Evolutionary conservation across 2,329 filamentous ascomycete species (phyloP).

Genomic region (Alternaria novae-zelandiae): DNA sequence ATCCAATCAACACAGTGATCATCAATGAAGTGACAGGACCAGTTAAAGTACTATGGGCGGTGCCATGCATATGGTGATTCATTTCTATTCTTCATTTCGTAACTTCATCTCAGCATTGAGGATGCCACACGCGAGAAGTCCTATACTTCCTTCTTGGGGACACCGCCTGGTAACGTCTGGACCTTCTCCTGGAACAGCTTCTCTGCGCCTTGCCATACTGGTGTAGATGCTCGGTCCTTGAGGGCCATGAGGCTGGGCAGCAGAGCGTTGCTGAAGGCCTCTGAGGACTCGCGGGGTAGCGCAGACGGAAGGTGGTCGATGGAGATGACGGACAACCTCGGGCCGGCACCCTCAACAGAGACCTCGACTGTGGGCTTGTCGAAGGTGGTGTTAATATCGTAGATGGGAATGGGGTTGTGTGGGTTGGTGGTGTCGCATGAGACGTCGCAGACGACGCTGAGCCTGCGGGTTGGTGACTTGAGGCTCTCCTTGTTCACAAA

Average conservation of each 20-base stretch:
- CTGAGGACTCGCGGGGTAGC: constrained; percentile 83
- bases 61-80: neutral
- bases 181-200: constrained; percentile 86
- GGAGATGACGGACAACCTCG: constrained; percentile 78
- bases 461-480: constrained; percentile 69
- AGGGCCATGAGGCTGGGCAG: constrained; percentile 78
- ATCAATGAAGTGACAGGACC: neutral
- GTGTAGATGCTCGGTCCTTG: constrained; percentile 73
- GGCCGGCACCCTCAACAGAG: constrained; percentile 62
- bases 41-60: neutral
- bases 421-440: constrained; percentile 74
- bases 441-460: constrained; percentile 67
- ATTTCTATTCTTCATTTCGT: neutral
- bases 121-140: neutral
- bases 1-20: neutral
- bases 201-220: constrained; percentile 86
- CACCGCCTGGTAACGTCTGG: constrained; percentile 65
- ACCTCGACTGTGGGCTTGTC: constrained; percentile 84
- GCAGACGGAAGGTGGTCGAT: constrained; percentile 61
- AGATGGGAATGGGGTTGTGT: constrained; percentile 79
- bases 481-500: constrained; percentile 79
- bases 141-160: constrained; percentile 38
- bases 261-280: constrained; percentile 81
- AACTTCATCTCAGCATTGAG: neutral
- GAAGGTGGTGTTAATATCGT: constrained; percentile 85